Evolutionary conservation across 306 rosid species (phyloP), one percentile per base, ranked within the genome.

Genomic region (Luffa acutangula): DNA sequence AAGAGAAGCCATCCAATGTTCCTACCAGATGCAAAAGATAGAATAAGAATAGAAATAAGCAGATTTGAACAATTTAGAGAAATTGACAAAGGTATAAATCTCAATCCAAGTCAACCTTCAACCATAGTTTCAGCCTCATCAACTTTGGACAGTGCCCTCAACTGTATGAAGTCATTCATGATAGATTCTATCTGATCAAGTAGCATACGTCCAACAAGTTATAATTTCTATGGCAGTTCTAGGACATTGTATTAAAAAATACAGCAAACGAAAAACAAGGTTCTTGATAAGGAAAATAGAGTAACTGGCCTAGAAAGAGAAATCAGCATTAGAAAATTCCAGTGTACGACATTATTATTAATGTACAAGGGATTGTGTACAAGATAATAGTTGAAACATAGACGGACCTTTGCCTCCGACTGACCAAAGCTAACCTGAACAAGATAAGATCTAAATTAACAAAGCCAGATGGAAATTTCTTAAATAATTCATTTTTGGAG

Each of bases 81-180:
- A 80, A 60, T 74, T 67, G 48, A 56, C 20, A 88, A 42, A 56
- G 80, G 72, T 52, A 9, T 37, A 72, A 76, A 49, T 37, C 78
- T 70, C 67, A 80, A 59, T 45, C 80, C 58, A 67, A 78, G 71
- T 78, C 79, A 79, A 94, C 98, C 98, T 91, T 95, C 97, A 85
- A 92, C 93, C 97, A 95, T 95, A 51, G 98, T 95, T 89, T 95
- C 98, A 79, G 97, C 88, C 88, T 92, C 98, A 70, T 87, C 87
- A 53, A 89, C 95, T 49, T 90, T 89, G 42, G 89, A 88, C 57
- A 88, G 95, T 72, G 97, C 92, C 86, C 87, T 91, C 80, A 94
- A 86, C 89, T 94, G 98, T 84, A 94, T 87, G 89, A 91, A 94
- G 90, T 92, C 97, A 78, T 94, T 91, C 97, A 92, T 92, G 85